Percentiles rank a stretch among this genome's conserved stretches.
phyloP scores from a whole-genome alignment of 1,139 yeast species.

The Spathaspora sp. region DNA sequence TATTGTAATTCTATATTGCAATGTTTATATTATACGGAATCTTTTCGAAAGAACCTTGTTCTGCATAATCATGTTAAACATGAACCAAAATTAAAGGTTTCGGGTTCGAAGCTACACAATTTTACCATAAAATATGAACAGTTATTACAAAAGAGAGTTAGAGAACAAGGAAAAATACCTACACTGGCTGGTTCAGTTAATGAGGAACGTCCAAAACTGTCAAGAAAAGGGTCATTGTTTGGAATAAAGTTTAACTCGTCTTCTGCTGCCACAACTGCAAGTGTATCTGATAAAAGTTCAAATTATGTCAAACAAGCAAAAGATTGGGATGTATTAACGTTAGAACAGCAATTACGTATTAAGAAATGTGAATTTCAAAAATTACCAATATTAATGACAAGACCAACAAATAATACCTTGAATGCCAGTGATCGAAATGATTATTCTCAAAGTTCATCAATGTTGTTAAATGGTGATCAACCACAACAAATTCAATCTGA shows the following conservation, averaged over 20 bases:
- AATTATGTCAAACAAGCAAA: slow-evolving; percentile 30
- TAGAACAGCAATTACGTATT: slow-evolving; percentile 36
- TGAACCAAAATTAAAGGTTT: slow-evolving; percentile 37
- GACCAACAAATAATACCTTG: slow-evolving; percentile 24
- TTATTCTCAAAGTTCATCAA: slow-evolving; percentile 39
- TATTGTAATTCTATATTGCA: slow-evolving; percentile 92
- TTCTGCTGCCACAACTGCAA: slow-evolving; percentile 4
- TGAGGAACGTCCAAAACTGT: slow-evolving; percentile 30
- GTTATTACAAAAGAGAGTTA: slow-evolving; percentile 35
- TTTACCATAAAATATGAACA: slow-evolving; percentile 49
- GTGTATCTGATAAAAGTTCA: slow-evolving; percentile 11
- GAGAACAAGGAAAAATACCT: slow-evolving; percentile 31
- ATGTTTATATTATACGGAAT: slow-evolving; percentile 73
- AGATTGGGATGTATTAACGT: slow-evolving; percentile 34
- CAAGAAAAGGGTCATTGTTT: slow-evolving; percentile 40
- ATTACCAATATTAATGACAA: slow-evolving; percentile 37
- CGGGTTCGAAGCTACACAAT: slow-evolving; percentile 46
- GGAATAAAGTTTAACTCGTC: slow-evolving; percentile 37
- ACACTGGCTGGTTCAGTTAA: slow-evolving; percentile 2
- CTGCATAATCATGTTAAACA: slow-evolving; percentile 33
- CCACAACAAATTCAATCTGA: slow-evolving; percentile 15
- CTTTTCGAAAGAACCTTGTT: slow-evolving; percentile 60
- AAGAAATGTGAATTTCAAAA: slow-evolving; percentile 33
- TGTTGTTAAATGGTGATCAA: slow-evolving; percentile 27
- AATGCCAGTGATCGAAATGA: slow-evolving; percentile 23